Evolutionary conservation across 2,329 filamentous ascomycete genomes (phyloP).

Genomic region (Venturia asperata): DNA sequence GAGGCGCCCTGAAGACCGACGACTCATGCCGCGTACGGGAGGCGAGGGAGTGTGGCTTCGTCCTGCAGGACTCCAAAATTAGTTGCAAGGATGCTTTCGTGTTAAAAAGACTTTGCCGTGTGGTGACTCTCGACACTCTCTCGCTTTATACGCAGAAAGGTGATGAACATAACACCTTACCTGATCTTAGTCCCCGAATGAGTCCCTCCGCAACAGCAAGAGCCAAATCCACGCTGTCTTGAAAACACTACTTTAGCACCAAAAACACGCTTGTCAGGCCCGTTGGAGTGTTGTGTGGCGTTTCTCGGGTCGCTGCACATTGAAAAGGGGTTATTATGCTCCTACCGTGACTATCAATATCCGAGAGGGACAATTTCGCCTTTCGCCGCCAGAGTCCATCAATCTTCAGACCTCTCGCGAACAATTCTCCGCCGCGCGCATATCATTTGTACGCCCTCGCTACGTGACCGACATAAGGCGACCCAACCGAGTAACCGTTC

Average conservation of each 20-base stretch:
- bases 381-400: background rate
- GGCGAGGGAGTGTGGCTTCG: constrained; percentile 4
- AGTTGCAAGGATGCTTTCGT: background rate
- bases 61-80: background rate
- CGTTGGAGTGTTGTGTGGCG: background rate
- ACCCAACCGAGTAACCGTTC: background rate
- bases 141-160: background rate
- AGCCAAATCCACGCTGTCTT: background rate
- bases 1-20: constrained; percentile 1
- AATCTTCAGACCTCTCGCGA: background rate
- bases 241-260: background rate
- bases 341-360: background rate
- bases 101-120: background rate
- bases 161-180: background rate
- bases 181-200: background rate
- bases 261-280: background rate
- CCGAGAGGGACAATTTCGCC: background rate
- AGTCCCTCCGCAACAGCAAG: background rate
- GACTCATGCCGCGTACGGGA: background rate
- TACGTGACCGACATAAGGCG: background rate
- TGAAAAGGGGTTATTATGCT: constrained; percentile 1
- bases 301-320: background rate
- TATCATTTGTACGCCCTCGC: background rate
- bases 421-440: background rate
- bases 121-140: background rate